Conservation (phyloP, 768 basidiomycete genomes). For the Mycena pura region DNA sequence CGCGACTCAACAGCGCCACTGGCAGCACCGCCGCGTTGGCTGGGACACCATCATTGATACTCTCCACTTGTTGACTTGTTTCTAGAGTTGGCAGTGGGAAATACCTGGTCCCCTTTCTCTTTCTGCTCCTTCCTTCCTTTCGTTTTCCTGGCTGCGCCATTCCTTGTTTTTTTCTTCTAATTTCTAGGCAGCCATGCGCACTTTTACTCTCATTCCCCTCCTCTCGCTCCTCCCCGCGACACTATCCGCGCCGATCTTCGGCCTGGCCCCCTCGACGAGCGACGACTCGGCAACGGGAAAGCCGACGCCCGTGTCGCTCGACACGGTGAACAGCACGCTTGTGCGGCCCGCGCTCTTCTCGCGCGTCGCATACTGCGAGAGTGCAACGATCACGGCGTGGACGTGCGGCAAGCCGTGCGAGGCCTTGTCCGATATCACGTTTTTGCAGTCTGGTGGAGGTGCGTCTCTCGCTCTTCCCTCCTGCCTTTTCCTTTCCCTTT, state of each 20-base stretch:
- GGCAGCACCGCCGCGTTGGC: not conserved
- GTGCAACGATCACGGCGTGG: slow-evolving; percentile 38
- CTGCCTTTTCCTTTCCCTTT: not conserved
- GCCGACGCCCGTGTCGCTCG: slow-evolving; percentile 13
- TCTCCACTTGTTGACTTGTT: slow-evolving; percentile 2
- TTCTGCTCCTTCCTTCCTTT: slow-evolving; percentile 3
- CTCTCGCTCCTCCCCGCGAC: slow-evolving; percentile 12
- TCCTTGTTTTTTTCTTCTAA: slow-evolving; percentile 2
- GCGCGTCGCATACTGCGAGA: slow-evolving; percentile 46
- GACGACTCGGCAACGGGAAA: slow-evolving; percentile 3
- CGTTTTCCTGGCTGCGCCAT: slow-evolving; percentile 8
- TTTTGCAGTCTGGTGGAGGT: slow-evolving; percentile 42
- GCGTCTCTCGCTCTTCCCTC: slow-evolving; percentile 17
- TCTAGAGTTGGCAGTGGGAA: not conserved
- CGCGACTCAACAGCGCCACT: too few relatives aligned
- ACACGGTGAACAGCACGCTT: slow-evolving; percentile 6
- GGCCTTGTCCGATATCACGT: slow-evolving; percentile 9
- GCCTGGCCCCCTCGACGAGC: not conserved
- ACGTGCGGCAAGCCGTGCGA: slow-evolving; percentile 18
- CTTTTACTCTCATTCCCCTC: slow-evolving; percentile 7
- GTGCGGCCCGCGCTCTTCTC: slow-evolving; percentile 43
- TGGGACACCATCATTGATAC: not conserved
- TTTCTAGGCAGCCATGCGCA: too few relatives aligned
- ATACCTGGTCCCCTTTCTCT: slow-evolving; percentile 5
- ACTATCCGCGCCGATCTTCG: slow-evolving; percentile 7